phyloP scores from a whole-genome alignment of 805 yeast genomes.

The Myxozyma nipponensis region DNA sequence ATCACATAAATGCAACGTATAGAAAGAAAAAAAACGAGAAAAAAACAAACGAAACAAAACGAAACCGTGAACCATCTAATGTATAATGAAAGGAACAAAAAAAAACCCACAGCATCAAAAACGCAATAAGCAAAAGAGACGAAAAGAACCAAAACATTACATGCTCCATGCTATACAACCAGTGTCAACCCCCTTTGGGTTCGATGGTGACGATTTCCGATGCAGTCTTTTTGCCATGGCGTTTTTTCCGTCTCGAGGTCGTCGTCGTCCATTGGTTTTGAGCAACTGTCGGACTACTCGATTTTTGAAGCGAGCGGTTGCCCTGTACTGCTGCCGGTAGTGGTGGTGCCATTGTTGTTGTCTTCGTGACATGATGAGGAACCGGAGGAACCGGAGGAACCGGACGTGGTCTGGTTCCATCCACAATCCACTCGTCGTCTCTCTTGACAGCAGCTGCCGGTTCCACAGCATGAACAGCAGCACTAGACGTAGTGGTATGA shows the following conservation, averaged over 20 bases:
- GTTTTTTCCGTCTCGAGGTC: slow-evolving; percentile 17
- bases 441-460: not conserved
- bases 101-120: too few species aligned
- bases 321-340: not conserved
- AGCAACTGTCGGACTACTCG: not conserved
- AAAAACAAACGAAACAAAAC: too few species aligned
- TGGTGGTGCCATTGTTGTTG: too few species aligned
- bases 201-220: not conserved
- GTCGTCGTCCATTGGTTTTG: slow-evolving; percentile 23
- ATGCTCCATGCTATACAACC: not conserved
- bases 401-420: not conserved
- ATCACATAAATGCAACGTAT: too few species aligned
- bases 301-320: not conserved
- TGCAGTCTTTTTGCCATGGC: slow-evolving; percentile 5
- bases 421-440: not conserved
- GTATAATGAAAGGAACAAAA: too few species aligned
- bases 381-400: not conserved
- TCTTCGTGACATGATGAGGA: too few species aligned
- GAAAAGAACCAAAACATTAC: not conserved
- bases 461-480: not conserved
- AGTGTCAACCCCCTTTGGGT: slow-evolving; percentile 14
- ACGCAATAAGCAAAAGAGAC: too few species aligned
- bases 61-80: too few species aligned
- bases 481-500: not conserved
- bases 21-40: too few species aligned